Base-by-base conservation (phyloP, 805 yeast species). In the Yamadazyma phyllophila region DNA sequence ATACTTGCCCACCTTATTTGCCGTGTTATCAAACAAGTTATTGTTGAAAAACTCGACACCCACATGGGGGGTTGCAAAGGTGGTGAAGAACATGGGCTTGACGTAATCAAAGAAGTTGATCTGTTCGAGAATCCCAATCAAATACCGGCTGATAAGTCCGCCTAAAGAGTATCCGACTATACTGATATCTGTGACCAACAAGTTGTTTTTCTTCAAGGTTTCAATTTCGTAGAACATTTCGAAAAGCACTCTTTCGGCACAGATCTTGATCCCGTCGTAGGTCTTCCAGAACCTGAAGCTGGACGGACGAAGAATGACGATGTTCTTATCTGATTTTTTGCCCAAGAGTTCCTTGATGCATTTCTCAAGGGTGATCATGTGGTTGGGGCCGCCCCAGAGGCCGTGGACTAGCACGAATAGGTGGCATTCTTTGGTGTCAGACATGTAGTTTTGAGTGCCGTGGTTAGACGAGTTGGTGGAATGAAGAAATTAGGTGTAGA, bases 151-250 rank as follows among this genome's bases (percentile, higher is more conserved):
- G 27, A 92, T 80, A 30, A 91, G 65, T 0, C 98, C 98, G 16
- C 98, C 97, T 47, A 92, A 67, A 0, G 96, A 88, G 62, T 91
- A 92, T 0, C 98, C 97, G 2, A 88, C 74, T 35, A 92, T 71
- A 49, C 95, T 86, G 41, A 92, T 77, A 53, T 81, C 77, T n/a
- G 73, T 69, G 9, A 88, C 88, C 16, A 55, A 56, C 20, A 46
- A 53, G 34, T 57, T 52, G 37, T 59, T 59, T 41, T 56, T 53
- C 48, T 63, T 65, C 42, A 71, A 57, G 1, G 67, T 58, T 47
- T 69, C 76, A 31, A 71, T 65, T 50, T 70, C 75, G 41, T 66
- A 69, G 26, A 69, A 59, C 41, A 71, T 56, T 41, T 71, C 76
- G 10, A 61, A 53, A 9, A 68, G 57, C 8, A 69, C 65, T 44